These are phyloP conservation scores for Rhodotorula glutinis DNA, from an alignment of 1,284 basidiomycete genomes.

Conservation along the genomic window DNA sequence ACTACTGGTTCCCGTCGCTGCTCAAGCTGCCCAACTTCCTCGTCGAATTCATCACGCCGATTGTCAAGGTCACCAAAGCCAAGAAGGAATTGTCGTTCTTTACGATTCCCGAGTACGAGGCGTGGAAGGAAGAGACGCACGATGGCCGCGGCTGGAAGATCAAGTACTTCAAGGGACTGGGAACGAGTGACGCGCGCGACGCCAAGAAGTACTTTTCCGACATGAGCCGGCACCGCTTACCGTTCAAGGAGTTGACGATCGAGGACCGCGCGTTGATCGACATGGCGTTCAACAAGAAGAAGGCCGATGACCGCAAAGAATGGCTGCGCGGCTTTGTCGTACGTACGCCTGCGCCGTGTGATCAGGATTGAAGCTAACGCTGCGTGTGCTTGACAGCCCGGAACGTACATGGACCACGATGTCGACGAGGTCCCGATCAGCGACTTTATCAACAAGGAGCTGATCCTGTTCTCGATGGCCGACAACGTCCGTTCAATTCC, in stretches of 20 bases:
- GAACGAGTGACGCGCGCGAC: conserved; percentile 83
- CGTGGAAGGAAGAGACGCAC: conserved; percentile 79
- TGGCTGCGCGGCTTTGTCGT: conserved; percentile 94
- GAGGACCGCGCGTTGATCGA: conserved; percentile 90
- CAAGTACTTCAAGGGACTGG: conserved; percentile 99
- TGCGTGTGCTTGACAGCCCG: conserved; percentile 59
- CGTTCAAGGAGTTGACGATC: conserved; percentile 75
- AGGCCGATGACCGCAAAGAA: conserved; percentile 96
- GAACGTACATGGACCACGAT: conserved; percentile 90
- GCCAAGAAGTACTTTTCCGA: conserved; percentile 90
- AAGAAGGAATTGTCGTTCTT: conserved; percentile 84
- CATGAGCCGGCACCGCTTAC: conserved; percentile 90
- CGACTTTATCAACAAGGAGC: conserved; percentile 97
- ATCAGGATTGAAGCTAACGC: background rate
- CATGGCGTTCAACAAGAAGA: conserved; percentile 99
- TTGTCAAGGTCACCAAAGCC: conserved; percentile 84
- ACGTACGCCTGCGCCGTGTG: conserved; percentile 36
- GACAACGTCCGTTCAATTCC: conserved; percentile 97
- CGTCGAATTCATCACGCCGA: conserved; percentile 98
- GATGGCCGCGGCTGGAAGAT: conserved; percentile 80
- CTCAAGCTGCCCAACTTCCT: conserved; percentile 89
- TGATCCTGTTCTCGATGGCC: conserved; percentile 99
- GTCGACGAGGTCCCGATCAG: conserved; percentile 79
- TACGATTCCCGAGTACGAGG: conserved; percentile 94
- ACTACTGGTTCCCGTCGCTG: conserved; percentile 94